Base-by-base conservation (phyloP, 2,329 filamentous ascomycete species). In the Fusarium phyllophilum region DNA sequence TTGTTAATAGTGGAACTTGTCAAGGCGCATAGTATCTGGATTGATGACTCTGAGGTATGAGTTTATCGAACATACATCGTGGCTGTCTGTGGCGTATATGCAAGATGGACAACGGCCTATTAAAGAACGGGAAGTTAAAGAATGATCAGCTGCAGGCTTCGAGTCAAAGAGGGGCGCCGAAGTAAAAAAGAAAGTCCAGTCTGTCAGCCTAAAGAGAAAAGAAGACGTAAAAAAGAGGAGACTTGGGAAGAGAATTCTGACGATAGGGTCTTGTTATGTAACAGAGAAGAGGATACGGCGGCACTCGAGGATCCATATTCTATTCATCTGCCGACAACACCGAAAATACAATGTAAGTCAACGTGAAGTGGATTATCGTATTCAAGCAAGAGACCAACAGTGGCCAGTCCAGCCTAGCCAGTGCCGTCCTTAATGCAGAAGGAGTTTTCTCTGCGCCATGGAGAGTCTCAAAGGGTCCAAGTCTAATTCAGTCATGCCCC, bases 161-260 rank as follows among this genome's bases (percentile, higher is more conserved):
- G 15, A 46, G 22, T 34, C 41, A 71, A 63, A 62, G 64, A 69
- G 64, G 73, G 66, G 64, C 62, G 6, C n/a, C n/a, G n/a, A n/a
- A n/a, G n/a, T n/a, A n/a, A 62, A 57, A 51, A 54, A 20, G 13
- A 8, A 56, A 62, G n/a, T 18, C 63, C 65, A 51, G 42, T 29
- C 8, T n/a, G 44, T 18, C 62, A 61, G 51, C 22, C 31, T 38
- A 66, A 66, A 34, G 57, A 57, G 52, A 68, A 71, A 61, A 51
- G 33, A 63, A 61, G 59, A 52, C 68, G 74, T 62, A 74, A 64
- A 73, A 73, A 73, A 74, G 73, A 73, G 71, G 73, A 69, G 61
- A 57, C 48, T 29, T 33, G 59, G 48, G 29, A 33, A 46, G 34
- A 60, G 33, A 64, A 55, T 61, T 46, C 57, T 56, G 42, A 56